Percentiles rank a stretch among this genome's conserved stretches.
These are phyloP conservation scores for Mycena venus DNA, from an alignment of 768 basidiomycete species.

Conservation along the genomic window DNA sequence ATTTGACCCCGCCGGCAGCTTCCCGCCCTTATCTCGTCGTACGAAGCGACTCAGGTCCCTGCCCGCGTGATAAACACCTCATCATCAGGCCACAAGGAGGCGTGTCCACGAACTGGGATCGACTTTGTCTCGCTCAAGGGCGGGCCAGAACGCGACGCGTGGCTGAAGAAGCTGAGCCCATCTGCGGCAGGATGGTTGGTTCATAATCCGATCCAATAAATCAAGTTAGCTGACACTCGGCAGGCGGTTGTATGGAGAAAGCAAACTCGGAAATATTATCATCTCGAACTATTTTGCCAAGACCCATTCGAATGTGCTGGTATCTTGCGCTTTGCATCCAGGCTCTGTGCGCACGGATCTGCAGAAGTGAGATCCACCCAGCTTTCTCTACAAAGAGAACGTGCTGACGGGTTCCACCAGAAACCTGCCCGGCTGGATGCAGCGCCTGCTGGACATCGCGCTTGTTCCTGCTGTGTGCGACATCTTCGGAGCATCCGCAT, in stretches of 20 bases:
- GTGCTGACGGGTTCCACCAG: not conserved
- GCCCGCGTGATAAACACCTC: conserved; percentile 43
- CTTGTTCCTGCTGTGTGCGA: not conserved
- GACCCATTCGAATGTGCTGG: not conserved
- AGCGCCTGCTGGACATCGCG: not conserved
- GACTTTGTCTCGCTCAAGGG: conserved; percentile 13
- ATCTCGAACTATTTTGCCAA: conserved; percentile 22
- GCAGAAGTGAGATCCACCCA: not conserved
- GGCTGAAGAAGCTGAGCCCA: conserved; percentile 2
- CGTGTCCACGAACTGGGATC: conserved; percentile 2
- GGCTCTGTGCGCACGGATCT: conserved; percentile 6
- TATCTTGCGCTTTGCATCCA: conserved; percentile 26
- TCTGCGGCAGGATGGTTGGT: not conserved
- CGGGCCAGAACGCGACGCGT: conserved; percentile 22
- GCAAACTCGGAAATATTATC: conserved; percentile 28
- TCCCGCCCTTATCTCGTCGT: conserved; percentile 17
- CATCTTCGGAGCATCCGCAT: too few relatives aligned
- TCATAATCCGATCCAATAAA: not conserved
- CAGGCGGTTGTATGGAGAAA: conserved; percentile 29
- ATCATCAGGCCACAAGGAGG: conserved; percentile 23
- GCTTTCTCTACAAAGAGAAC: too few relatives aligned
- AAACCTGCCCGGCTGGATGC: not conserved
- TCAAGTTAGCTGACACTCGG: too few relatives aligned
- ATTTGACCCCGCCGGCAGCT: conserved; percentile 4
- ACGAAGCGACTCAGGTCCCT: not conserved